Evolutionary conservation across 495 filamentous ascomycete genomes (phyloP).

Genomic region (Penicillium lividum): DNA sequence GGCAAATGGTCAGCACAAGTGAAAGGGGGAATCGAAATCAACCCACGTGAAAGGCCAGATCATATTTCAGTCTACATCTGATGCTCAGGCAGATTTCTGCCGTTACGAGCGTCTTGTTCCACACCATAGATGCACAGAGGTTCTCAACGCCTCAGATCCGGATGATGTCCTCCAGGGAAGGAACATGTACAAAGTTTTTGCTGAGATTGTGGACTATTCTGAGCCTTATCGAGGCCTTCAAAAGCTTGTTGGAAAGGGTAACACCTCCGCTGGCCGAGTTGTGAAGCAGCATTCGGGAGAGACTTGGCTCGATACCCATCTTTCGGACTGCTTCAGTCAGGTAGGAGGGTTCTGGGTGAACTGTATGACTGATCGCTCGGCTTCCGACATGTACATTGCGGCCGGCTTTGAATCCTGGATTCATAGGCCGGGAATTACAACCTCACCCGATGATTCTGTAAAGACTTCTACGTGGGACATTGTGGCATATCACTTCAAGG

Average conservation of each 20-base stretch:
- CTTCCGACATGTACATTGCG: constrained; percentile 54
- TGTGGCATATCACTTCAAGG: constrained; percentile 42
- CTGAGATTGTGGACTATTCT: constrained; percentile 51
- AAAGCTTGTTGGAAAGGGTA: constrained; percentile 47
- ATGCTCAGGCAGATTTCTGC: constrained; percentile 30
- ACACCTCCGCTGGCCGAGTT: constrained; percentile 43
- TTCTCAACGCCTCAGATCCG: constrained; percentile 43
- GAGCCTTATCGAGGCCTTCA: constrained; percentile 45
- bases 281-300: constrained; percentile 38
- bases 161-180: constrained; percentile 47
- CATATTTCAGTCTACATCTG: no score
- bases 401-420: constrained; percentile 51
- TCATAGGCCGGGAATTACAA: constrained; percentile 29
- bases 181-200: constrained; percentile 49
- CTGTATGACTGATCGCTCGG: constrained; percentile 46
- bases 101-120: constrained; percentile 45
- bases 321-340: constrained; percentile 50
- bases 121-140: constrained; percentile 36
- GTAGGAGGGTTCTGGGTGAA: constrained; percentile 56
- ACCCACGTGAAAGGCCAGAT: no score
- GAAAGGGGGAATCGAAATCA: no score
- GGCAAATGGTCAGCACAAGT: no score
- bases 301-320: constrained; percentile 39
- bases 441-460: no score
- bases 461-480: constrained; percentile 51